Base-by-base conservation (phyloP, 805 yeast genomes). In the Candida taoyuanica region DNA sequence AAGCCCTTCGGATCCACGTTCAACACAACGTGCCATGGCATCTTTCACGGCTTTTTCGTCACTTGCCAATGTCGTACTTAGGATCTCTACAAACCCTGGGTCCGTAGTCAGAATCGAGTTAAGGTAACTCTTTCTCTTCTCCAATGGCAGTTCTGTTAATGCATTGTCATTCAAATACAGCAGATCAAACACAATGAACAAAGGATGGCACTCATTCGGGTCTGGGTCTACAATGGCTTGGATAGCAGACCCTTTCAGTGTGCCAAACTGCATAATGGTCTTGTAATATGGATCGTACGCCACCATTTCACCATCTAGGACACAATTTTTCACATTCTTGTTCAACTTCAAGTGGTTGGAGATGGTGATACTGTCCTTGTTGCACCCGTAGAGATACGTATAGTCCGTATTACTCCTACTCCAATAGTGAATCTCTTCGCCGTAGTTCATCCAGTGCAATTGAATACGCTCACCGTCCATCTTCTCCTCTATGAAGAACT, bases 401-500 rank as follows among this genome's bases (percentile, higher is more conserved):
- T 78, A 85, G 49, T 88, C 95, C 36, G 76, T 76, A 7, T 84
- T 83, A 33, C 78, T 71, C 48, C 95, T 68, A 36, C 85, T 78
- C 62, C 62, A 59, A 20, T 48, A 54, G 31, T 49, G 53, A n/a
- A 58, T 50, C 24, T 41, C 43, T 27, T 52, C 50, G 9, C 73
- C 80, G 41, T 55, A 55, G 7, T 74, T 62, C 24, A 42, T 41
- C 63, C 78, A 75, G 56, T 91, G 98, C 32, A 88, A 48, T 37
- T 85, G 80, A 50, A 86, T 77, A 48, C 98, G 64, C 58, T 91
- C 97, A 3, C 98, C 98, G 59, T 91, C 97, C 63, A 88, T 72
- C 56, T 91, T 91, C 56, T 91, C 97, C 53, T 91, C 98, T 8
- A 91, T 76, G 36, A 70, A 71, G 51, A 87, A 86, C 18, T 68